Evolutionary conservation across 805 yeast species (phyloP), one percentile per base, ranked within the genome.

Genomic region (Torulaspora franciscae): DNA sequence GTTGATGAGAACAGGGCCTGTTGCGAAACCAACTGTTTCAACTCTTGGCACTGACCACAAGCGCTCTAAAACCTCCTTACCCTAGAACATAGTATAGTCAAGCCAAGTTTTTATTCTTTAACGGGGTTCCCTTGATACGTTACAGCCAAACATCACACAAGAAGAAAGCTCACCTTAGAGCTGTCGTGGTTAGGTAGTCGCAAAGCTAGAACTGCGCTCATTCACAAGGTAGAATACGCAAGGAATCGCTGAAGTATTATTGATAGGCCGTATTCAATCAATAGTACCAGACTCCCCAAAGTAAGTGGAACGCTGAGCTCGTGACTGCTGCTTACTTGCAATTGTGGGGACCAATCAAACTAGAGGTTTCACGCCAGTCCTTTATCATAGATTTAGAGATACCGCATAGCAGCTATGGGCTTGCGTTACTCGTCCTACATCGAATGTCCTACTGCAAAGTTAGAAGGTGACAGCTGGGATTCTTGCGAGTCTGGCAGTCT

Each of bases 371-470:
- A 15, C 6, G 3, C 22, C 4, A 14, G 22, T 30, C 15, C 14
- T 15, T 19, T 30, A 19, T 30, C 5, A 19, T 19, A 19, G 5
- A 19, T 19, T 19, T 5, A 5, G 22, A 19, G n/a, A 4, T 19
- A 19, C 17, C 24, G 14, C 22, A 19, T 8, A 29, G 28, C 32
- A 32, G 47, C 22, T 22, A 59, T 59, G 64, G 64, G 64, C 19
- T 43, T 59, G 37, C 57, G 62, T 40, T 59, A 55, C 46, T 52
- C 62, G 6, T 49, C 58, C 6, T 59, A 59, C 43, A 59, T 59
- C 38, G 64, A 59, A 37, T 40, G 42, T 34, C 54, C 56, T n/a
- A 27, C 49, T 13, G 29, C 49, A 28, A 42, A 43, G 27, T 28
- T 38, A 25, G 52, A 46, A 27, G 42, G 29, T 32, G 43, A 43